Evolutionary conservation across 2,329 filamentous ascomycete species (phyloP), one percentile per base, ranked within the genome.

Genomic region (Tolypocladium paradoxum): DNA sequence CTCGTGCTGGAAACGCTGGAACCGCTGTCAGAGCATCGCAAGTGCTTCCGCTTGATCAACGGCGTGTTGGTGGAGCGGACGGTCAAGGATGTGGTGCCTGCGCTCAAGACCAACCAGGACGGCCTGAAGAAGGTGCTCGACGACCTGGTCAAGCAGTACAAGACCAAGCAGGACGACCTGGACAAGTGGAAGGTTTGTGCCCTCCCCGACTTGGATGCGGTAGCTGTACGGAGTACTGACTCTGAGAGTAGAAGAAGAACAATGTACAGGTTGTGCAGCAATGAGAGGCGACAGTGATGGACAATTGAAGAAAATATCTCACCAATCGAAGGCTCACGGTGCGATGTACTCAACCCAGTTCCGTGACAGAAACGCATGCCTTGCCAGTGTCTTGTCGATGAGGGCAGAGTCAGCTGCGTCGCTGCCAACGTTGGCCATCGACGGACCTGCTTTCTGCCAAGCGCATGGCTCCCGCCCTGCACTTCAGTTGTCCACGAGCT

Each of bases 31-130:
- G 80, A 78, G 58, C 87, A 95, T 60, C 88, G 93, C 64, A 99
- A 96, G 75, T 97, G 92, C 73, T 99, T 97, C 74, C 91, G 93
- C 62, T 90, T 99, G 82, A 95, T 99, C 70, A 97, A 99, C 70
- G 93, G 93, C 47, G 91, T 97, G 27, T 76, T 99, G 54, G 89
- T 96, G 52, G 93, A 99, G 75, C 82, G 91, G 61, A 97, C 92
- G 18, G 89, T 99, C 61, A 80, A 90, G 70, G 93, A 97, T 69
- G 89, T 99, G 14, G 78, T 95, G 53, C 93, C 93, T 6, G 88
- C 90, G 29, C 77, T 99, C 56, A 86, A 90, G 73, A 97, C 90
- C 22, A 97, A 99, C 68, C 88, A 90, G 29, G 92, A 97, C 58
- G 92, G 93, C 2, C 69, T 99, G 66, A 93, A 87, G 73, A 95